A percentile compares a stretch with the other conserved stretches of the same genome.
Evolutionary conservation across 345 rosid genomes (phyloP).

Genomic region (Citrus sinensis): DNA sequence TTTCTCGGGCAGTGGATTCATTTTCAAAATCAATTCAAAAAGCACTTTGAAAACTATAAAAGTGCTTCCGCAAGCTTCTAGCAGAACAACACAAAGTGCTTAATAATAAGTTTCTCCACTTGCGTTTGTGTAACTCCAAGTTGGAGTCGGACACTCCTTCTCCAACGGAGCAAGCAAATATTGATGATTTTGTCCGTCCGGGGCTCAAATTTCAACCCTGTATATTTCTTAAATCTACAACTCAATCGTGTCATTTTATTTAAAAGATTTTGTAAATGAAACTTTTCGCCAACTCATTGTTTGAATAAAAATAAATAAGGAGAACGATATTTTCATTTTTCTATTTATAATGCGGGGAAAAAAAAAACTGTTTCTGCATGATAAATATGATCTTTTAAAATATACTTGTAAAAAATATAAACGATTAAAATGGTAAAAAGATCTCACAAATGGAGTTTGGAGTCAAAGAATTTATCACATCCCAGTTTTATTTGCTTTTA

Average conservation of each 20-base stretch:
- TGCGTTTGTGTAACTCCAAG: not conserved
- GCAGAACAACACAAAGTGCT: not conserved
- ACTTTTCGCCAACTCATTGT: not conserved
- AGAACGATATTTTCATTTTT: too few relatives aligned
- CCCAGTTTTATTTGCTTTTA: too few relatives aligned
- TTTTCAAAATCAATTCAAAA: not conserved
- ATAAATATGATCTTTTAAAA: too few relatives aligned
- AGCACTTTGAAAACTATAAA: not conserved
- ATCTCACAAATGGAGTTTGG: too few relatives aligned
- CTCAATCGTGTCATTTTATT: not conserved
- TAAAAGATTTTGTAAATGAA: not conserved
- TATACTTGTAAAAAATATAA: too few relatives aligned
- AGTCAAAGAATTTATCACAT: too few relatives aligned
- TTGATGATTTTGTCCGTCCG: too few relatives aligned
- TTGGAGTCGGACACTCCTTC: not conserved
- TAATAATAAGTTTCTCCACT: not conserved
- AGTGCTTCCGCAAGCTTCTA: not conserved
- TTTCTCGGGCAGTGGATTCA: not conserved
- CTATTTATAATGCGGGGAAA: accelerated
- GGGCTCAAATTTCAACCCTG: not conserved
- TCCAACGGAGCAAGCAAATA: not conserved
- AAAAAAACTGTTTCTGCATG: too few relatives aligned
- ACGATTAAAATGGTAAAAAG: too few relatives aligned
- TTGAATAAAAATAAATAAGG: too few relatives aligned
- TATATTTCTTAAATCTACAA: not conserved